Evolutionary conservation across 768 basidiomycete genomes (phyloP).

Genomic region (Pleurotus cornucopiae): DNA sequence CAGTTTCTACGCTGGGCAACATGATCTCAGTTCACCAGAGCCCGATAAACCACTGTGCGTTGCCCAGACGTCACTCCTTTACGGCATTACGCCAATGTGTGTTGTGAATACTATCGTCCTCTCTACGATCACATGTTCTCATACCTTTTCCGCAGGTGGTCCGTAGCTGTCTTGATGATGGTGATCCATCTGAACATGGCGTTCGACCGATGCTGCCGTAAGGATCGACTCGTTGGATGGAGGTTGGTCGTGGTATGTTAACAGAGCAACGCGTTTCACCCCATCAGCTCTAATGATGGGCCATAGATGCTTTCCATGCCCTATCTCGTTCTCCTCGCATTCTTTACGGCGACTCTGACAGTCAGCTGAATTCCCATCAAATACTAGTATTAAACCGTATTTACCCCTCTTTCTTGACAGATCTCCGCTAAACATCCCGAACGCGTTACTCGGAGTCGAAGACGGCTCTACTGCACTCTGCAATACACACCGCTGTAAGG

Average conservation of each 20-base stretch:
- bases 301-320: slow-evolving; percentile 30
- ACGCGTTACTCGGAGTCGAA: slow-evolving; percentile 18
- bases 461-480: slow-evolving; percentile 28
- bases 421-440: slow-evolving; percentile 21
- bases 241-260: slow-evolving; percentile 21
- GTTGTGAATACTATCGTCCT: slow-evolving; percentile 6
- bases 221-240: slow-evolving; percentile 10
- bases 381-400: too few species aligned
- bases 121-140: neutral
- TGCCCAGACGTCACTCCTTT: slow-evolving; percentile 37
- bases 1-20: slow-evolving; percentile 37
- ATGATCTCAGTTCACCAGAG: slow-evolving; percentile 22
- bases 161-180: slow-evolving; percentile 31
- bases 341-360: slow-evolving; percentile 25
- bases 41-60: slow-evolving; percentile 36
- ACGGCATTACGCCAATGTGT: slow-evolving; percentile 36
- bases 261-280: too few species aligned
- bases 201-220: slow-evolving; percentile 12
- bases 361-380: slow-evolving; percentile 12
- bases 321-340: slow-evolving; percentile 25
- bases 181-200: slow-evolving; percentile 26
- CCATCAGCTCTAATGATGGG: neutral
- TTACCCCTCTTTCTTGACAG: slow-evolving; percentile 7
- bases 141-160: slow-evolving; percentile 22
- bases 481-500: slow-evolving; percentile 16